A percentile compares a stretch with the other conserved stretches of the same genome.
phyloP scores from a whole-genome alignment of 352 stramenopile genomes.

The Pseudoperonospora humuli region DNA sequence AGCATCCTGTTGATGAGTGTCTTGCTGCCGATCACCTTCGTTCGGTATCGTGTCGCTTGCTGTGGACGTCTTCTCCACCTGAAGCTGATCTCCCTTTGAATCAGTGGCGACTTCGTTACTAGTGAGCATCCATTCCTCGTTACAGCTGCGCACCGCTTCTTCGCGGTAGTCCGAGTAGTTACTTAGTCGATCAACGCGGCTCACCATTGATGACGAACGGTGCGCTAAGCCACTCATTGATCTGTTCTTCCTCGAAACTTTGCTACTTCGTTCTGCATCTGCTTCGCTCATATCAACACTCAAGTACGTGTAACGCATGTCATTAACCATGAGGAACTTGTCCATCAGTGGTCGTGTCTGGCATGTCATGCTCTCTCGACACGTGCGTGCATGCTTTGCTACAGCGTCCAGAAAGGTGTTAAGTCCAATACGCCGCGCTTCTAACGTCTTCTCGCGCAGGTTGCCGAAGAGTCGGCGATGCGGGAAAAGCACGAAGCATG shows the following conservation, averaged over 20 bases:
- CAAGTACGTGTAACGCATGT: constrained; percentile 85
- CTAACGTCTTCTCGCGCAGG: constrained; percentile 61
- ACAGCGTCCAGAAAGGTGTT: constrained; percentile 74
- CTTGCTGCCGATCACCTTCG: constrained; percentile 8
- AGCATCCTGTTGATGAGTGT: constrained; percentile 30
- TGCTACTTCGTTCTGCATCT: constrained; percentile 34
- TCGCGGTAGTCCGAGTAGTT: constrained; percentile 28
- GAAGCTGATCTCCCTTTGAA: constrained; percentile 28
- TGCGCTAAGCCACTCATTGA: constrained; percentile 17
- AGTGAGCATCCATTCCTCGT: constrained; percentile 19
- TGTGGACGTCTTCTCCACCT: constrained; percentile 4
- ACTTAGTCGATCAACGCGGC: constrained; percentile 29
- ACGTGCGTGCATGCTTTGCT: constrained; percentile 68
- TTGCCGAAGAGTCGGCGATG: constrained; percentile 70
- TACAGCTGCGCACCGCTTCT: constrained; percentile 21
- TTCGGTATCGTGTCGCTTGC: constrained; percentile 2
- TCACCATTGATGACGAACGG: constrained; percentile 23
- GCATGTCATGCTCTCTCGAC: constrained; percentile 57
- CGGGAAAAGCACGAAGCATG: constrained; percentile 77
- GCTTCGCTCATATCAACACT: constrained; percentile 76
- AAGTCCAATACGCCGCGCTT: constrained; percentile 61
- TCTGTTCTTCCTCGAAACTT: constrained; percentile 26
- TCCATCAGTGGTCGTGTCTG: constrained; percentile 72
- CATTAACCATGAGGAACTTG: constrained; percentile 83
- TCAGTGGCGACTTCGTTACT: constrained; percentile 17